These are phyloP conservation scores for Ceratocystis destructans DNA, from an alignment of 2,329 filamentous ascomycete species.

Conservation along the genomic window DNA sequence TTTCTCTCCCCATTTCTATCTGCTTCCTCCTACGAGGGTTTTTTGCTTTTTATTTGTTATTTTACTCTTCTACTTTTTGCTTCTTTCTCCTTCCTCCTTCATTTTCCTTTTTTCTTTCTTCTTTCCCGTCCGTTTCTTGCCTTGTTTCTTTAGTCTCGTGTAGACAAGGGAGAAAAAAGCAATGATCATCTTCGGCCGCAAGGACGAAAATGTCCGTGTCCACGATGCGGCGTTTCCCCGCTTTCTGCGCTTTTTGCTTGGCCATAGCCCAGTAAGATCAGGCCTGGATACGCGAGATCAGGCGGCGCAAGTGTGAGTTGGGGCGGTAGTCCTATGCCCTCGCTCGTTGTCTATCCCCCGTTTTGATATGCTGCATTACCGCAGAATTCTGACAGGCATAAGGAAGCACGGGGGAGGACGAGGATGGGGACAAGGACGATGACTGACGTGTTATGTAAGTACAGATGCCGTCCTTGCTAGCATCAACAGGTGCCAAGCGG, in stretches of 20 bases:
- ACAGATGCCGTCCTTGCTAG: too few relatives aligned
- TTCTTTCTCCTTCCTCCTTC: too few relatives aligned
- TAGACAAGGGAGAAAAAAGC: neutral
- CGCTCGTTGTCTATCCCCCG: too few relatives aligned
- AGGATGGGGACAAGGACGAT: too few relatives aligned
- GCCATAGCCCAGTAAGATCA: neutral
- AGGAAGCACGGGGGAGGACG: too few relatives aligned
- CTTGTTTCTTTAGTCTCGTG: neutral
- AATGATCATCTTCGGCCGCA: neutral
- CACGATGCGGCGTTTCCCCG: constrained; percentile 2
- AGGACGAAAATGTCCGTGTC: constrained; percentile 2
- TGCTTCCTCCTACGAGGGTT: neutral
- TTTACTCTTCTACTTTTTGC: too few relatives aligned
- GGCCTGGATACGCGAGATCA: neutral
- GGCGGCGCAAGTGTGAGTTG: too few relatives aligned
- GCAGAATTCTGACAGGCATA: too few relatives aligned
- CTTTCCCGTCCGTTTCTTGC: neutral
- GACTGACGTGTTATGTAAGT: too few relatives aligned
- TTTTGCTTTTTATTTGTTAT: neutral
- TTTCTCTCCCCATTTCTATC: neutral
- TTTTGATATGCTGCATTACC: too few relatives aligned
- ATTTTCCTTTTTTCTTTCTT: neutral
- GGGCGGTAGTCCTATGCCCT: too few relatives aligned
- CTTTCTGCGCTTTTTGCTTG: neutral
- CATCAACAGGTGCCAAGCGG: too few relatives aligned